Evolutionary conservation across 2,329 filamentous ascomycete species (phyloP), one percentile per base, ranked within the genome.

Genomic region (Aspergillus sclerotialis): DNA sequence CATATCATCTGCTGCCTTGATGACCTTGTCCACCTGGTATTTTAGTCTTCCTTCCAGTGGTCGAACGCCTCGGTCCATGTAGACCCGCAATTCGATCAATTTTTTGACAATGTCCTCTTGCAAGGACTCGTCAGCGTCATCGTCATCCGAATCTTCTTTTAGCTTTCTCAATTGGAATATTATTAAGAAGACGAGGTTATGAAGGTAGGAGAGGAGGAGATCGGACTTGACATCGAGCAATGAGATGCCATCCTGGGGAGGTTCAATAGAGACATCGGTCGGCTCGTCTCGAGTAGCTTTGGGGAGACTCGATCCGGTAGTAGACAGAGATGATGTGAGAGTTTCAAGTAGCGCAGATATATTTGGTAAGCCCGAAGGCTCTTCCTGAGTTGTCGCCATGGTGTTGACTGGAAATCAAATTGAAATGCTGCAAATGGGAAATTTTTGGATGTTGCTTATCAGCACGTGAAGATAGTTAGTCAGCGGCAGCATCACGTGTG

Each of bases 201-300:
- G 90, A 0, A 98, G 72, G 63, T 98, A 98, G 4, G 90, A 90
- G 25, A 98, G 79, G 12, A 98, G 79, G n/a, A 98, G 74, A 58
- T 98, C 92, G 64, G 93, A 96, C 68, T 98, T 98, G 45, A 86
- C 80, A 56, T 96, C 88, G 52, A 98, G 80, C 1, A 98, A 78
- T 0, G 92, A 95, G 38, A 98, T 92, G 55, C 92, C 90, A 51
- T 94, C 80, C 44, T 81, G 73, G 1, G 84, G 82, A n/a, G 84
- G 77, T 31, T 82, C 68, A 39, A 93, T 75, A 10, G 81, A 78
- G 38, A 88, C 78, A 29, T 82, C 70, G 0, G 84, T 78, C 0
- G 51, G 38, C 2, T 44, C 38, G 33, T 55, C 52, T 12, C 54
- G 53, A 32, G 45, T 40, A 3, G 50, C 18, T 19, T 50, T 46